phyloP scores from a whole-genome alignment of 495 filamentous ascomycete genomes.

The Aspergillus leporis region DNA sequence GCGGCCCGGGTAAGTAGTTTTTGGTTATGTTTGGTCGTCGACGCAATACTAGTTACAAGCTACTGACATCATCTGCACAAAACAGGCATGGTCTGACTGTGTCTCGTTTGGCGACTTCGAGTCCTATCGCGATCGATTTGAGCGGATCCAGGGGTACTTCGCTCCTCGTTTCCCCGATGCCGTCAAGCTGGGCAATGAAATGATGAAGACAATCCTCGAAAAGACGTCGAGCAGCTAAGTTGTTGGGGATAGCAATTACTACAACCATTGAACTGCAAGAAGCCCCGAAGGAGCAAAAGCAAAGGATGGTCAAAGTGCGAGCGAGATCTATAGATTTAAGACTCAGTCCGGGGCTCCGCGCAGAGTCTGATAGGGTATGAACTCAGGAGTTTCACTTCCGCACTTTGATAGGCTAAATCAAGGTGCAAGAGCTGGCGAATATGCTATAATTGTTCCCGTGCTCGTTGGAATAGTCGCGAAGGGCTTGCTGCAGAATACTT shows the following conservation, averaged over 20 bases:
- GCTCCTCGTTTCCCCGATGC: constrained; percentile 84
- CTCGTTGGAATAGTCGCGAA: no score
- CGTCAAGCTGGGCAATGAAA: constrained; percentile 83
- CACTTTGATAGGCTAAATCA: no score
- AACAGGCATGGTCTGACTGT: constrained; percentile 85
- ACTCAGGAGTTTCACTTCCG: no score
- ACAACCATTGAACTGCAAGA: neutral
- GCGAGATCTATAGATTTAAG: neutral
- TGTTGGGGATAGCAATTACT: neutral
- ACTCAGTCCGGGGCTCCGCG: neutral
- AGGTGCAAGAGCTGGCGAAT: no score
- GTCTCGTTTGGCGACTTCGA: constrained; percentile 90
- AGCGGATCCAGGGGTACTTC: constrained; percentile 87
- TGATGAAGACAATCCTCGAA: constrained; percentile 94
- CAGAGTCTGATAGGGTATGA: no score
- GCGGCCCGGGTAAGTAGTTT: constrained; percentile 67
- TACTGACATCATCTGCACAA: constrained; percentile 8
- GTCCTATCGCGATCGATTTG: constrained; percentile 84
- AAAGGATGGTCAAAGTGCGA: neutral
- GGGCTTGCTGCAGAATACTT: no score
- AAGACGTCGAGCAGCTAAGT: constrained; percentile 53
- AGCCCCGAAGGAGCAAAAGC: neutral
- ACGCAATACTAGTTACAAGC: neutral
- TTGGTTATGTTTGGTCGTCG: neutral
- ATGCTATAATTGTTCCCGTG: no score